Percentiles rank a stretch among this genome's conserved stretches.
These are phyloP conservation scores for Acacia pycnantha DNA, from an alignment of 331 rosid genomes.

Conservation along the genomic window DNA sequence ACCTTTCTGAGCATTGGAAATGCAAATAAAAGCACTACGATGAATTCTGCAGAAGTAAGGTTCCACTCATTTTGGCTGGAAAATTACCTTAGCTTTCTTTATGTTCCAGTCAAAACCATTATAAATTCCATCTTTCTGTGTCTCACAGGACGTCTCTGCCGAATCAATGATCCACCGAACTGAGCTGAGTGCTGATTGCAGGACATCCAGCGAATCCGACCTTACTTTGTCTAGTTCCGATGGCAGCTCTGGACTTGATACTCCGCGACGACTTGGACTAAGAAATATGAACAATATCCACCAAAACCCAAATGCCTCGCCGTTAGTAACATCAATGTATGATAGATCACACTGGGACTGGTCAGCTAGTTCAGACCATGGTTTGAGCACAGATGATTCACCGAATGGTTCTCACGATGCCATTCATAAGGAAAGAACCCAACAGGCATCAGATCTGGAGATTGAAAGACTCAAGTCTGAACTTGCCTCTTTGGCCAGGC, in stretches of 20 bases:
- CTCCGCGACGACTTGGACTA: conserved; percentile 57
- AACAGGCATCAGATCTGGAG: conserved; percentile 45
- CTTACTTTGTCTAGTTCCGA: conserved; percentile 87
- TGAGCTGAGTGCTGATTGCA: conserved; percentile 44
- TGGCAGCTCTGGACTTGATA: conserved; percentile 83
- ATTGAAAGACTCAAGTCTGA: conserved; percentile 77
- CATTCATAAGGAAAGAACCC: conserved; percentile 44
- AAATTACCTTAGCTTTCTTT: conserved; percentile 15
- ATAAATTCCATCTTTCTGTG: background rate
- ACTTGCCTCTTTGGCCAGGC: conserved; percentile 68
- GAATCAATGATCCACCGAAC: conserved; percentile 43
- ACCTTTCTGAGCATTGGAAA: conserved; percentile 52
- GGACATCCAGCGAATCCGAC: conserved; percentile 89
- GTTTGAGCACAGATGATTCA: conserved; percentile 47
- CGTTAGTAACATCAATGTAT: conserved; percentile 33
- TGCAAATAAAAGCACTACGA: conserved; percentile 45
- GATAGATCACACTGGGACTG: conserved; percentile 65
- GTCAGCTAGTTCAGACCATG: conserved; percentile 66
- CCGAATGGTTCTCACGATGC: conserved; percentile 46
- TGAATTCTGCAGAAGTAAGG: conserved; percentile 57
- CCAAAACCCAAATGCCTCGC: conserved; percentile 35
- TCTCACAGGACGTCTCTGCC: conserved; percentile 46
- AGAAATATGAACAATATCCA: conserved; percentile 43
- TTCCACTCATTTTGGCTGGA: conserved; percentile 30
- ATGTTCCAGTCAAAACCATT: background rate